Evolutionary conservation across 179 eudicot genomes (phyloP).

Genomic region (Silene vulgaris): DNA sequence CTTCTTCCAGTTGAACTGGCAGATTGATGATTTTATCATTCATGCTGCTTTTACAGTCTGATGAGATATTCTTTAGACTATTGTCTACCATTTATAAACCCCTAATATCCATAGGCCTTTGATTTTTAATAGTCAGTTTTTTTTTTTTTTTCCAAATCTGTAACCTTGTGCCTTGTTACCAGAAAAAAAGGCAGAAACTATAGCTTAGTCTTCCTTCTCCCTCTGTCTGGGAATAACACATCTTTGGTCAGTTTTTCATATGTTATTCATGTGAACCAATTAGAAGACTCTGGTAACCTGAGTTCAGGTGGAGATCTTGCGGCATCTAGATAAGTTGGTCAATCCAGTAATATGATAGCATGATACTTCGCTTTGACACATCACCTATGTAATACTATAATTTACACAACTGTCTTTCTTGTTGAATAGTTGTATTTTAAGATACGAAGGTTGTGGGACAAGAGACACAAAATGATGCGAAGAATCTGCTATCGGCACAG

Average conservation of each 20-base stretch:
- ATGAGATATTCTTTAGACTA: not conserved
- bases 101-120: not conserved
- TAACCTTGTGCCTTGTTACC: not conserved
- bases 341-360: not conserved
- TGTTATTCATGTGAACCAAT: not conserved
- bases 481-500: not conserved
- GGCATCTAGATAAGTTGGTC: not conserved
- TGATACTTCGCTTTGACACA: too few species aligned
- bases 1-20: not conserved
- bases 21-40: not conserved
- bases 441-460: not conserved
- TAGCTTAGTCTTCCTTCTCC: not conserved
- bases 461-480: not conserved
- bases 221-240: not conserved
- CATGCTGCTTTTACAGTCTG: not conserved
- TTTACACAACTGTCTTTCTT: too few species aligned
- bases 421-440: not conserved
- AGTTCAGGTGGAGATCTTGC: not conserved
- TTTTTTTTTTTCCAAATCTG: not conserved
- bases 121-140: not conserved
- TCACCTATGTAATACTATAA: not conserved
- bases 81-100: slow-evolving; percentile 4
- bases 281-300: not conserved
- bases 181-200: not conserved
- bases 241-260: not conserved